phyloP scores from a whole-genome alignment of 2,329 filamentous ascomycete genomes.

The Cladophialophora chaetospira region DNA sequence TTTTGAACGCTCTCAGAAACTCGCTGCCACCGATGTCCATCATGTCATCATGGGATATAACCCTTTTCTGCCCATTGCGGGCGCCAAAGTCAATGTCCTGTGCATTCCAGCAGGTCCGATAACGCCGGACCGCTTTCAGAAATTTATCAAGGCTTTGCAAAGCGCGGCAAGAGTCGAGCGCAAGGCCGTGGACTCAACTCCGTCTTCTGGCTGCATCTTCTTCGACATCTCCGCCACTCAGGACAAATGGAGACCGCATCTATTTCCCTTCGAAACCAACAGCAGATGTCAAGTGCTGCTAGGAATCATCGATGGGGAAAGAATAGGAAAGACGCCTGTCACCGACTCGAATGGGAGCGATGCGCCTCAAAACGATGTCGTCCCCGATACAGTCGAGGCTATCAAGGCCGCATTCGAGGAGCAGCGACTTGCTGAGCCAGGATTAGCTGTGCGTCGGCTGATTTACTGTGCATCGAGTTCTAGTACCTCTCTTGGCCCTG shows the following conservation, averaged over 20 bases:
- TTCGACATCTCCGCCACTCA: constrained; percentile 24
- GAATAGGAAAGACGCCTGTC: constrained; percentile 55
- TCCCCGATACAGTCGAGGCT: constrained; percentile 12
- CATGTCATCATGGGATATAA: constrained; percentile 74
- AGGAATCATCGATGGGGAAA: constrained; percentile 78
- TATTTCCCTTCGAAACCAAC: constrained; percentile 84
- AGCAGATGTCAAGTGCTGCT: constrained; percentile 81
- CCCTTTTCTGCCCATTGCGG: constrained; percentile 85
- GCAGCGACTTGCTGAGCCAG: constrained; percentile 1
- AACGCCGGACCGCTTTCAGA: constrained; percentile 74
- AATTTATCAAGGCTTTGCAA: constrained; percentile 76
- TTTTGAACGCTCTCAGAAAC: neutral
- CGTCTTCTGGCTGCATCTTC: constrained; percentile 14
- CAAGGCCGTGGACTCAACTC: constrained; percentile 6
- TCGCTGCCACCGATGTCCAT: neutral
- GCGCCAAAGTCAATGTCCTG: constrained; percentile 85
- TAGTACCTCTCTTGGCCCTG: neutral
- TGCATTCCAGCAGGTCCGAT: constrained; percentile 86
- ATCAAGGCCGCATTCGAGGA: constrained; percentile 21
- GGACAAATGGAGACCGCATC: constrained; percentile 17
- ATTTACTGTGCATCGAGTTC: constrained; percentile 10
- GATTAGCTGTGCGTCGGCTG: constrained; percentile 20
- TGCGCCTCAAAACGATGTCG: constrained; percentile 15
- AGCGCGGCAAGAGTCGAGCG: constrained; percentile 51
- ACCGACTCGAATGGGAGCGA: constrained; percentile 33